Conservation (phyloP, 2,329 filamentous ascomycete genomes). For the Botrytis paeoniae region DNA sequence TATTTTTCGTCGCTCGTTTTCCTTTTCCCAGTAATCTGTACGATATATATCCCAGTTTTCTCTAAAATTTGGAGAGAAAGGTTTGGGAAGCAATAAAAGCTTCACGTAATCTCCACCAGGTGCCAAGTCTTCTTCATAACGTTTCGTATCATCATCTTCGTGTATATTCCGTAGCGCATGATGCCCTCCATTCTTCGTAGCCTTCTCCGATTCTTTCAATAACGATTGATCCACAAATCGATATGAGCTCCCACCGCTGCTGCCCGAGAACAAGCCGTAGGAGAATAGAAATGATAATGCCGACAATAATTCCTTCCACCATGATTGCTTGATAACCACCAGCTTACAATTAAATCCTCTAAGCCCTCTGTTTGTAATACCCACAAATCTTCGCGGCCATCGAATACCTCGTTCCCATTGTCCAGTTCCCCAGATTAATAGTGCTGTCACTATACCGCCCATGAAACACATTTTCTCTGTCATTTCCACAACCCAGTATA, state of each 20-base stretch:
- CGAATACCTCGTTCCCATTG: constrained; percentile 94
- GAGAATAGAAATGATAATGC: constrained; percentile 76
- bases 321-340: constrained; percentile 78
- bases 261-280: constrained; percentile 67
- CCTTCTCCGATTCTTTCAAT: constrained; percentile 58
- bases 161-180: constrained; percentile 43
- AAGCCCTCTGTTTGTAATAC: constrained; percentile 82
- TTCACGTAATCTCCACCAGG: constrained; percentile 90
- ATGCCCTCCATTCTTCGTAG: constrained; percentile 47
- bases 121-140: constrained; percentile 84
- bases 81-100: constrained; percentile 85
- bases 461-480: constrained; percentile 88
- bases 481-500: constrained; percentile 95
- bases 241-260: constrained; percentile 65
- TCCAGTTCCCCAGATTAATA: constrained; percentile 89
- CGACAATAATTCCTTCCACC: constrained; percentile 74
- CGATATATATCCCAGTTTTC: constrained; percentile 97
- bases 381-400: constrained; percentile 91
- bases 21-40: constrained; percentile 92
- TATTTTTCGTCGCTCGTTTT: constrained; percentile 82
- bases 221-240: constrained; percentile 69
- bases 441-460: constrained; percentile 80
- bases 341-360: constrained; percentile 95
- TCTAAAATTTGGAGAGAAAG: constrained; percentile 89
- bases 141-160: constrained; percentile 60